Conservation (phyloP, 148 eudicot genomes). For the Diospyros lotus region DNA sequence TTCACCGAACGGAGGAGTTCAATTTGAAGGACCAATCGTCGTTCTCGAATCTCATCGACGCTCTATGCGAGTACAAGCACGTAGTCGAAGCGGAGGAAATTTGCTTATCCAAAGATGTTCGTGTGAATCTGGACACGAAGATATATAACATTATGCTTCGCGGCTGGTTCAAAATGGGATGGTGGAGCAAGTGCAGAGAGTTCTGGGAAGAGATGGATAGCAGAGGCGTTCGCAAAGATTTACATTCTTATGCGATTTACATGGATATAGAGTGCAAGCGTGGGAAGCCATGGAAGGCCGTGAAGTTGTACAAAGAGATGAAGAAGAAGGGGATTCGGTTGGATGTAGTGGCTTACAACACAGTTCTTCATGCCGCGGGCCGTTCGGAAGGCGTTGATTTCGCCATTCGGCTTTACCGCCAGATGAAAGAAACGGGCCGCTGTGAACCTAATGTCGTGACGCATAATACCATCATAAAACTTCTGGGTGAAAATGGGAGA, state of each 20-base stretch:
- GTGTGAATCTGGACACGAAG: slow-evolving; percentile 43
- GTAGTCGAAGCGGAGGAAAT: slow-evolving; percentile 87
- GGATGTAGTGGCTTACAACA: slow-evolving; percentile 88
- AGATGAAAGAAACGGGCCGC: slow-evolving; percentile 72
- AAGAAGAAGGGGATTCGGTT: slow-evolving; percentile 65
- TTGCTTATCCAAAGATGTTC: slow-evolving; percentile 31
- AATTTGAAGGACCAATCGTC: slow-evolving; percentile 70
- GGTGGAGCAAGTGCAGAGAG: slow-evolving; percentile 89
- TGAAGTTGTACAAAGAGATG: slow-evolving; percentile 84
- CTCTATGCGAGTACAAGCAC: slow-evolving; percentile 89
- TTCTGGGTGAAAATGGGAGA: slow-evolving; percentile 78
- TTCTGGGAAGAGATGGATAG: slow-evolving; percentile 94
- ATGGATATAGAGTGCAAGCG: slow-evolving; percentile 89
- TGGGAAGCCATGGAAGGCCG: slow-evolving; percentile 89
- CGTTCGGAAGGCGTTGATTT: slow-evolving; percentile 78
- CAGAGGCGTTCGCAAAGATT: slow-evolving; percentile 59
- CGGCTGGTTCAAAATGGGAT: slow-evolving; percentile 77
- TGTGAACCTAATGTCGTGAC: slow-evolving; percentile 69
- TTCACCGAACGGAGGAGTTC: slow-evolving; percentile 44
- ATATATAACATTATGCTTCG: slow-evolving; percentile 79
- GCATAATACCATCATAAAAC: slow-evolving; percentile 72
- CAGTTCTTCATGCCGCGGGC: slow-evolving; percentile 69
- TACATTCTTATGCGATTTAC: slow-evolving; percentile 78
- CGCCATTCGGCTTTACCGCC: slow-evolving; percentile 54
- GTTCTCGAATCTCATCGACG: slow-evolving; percentile 72